These are phyloP conservation scores for Blastocystis sp. DNA, from an alignment of 352 stramenopile species.

Conservation along the genomic window DNA sequence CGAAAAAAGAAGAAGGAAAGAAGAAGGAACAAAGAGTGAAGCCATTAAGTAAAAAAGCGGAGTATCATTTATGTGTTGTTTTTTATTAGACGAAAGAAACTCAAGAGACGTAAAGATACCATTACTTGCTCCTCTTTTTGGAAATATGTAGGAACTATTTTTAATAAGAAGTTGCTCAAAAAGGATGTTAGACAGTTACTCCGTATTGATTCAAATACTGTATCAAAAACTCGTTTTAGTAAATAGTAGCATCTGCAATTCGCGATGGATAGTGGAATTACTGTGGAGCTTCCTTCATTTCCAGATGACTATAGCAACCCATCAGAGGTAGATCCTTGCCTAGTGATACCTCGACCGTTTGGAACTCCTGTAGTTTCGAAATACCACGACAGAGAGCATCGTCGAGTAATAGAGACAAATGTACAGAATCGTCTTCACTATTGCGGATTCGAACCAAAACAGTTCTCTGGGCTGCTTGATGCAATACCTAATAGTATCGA, in stretches of 20 bases:
- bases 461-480: neutral
- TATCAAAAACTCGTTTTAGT: neutral
- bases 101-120: neutral
- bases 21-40: neutral
- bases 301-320: neutral
- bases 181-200: slow-evolving; percentile 2
- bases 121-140: neutral
- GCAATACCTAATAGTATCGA: neutral
- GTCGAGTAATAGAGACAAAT: no score
- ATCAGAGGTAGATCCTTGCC: neutral
- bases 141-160: neutral
- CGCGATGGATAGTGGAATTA: neutral
- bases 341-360: neutral
- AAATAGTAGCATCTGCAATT: neutral
- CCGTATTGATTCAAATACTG: slow-evolving; percentile 1
- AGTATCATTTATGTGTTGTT: neutral
- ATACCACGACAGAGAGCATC: neutral
- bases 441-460: neutral
- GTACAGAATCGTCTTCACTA: neutral
- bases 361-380: neutral
- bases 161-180: neutral
- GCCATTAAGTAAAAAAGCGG: neutral
- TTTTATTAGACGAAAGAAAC: neutral
- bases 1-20: neutral
- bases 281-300: neutral